Evolutionary conservation across 768 basidiomycete species (phyloP), one percentile per base, ranked within the genome.

Genomic region (Boletellus ananiceps): DNA sequence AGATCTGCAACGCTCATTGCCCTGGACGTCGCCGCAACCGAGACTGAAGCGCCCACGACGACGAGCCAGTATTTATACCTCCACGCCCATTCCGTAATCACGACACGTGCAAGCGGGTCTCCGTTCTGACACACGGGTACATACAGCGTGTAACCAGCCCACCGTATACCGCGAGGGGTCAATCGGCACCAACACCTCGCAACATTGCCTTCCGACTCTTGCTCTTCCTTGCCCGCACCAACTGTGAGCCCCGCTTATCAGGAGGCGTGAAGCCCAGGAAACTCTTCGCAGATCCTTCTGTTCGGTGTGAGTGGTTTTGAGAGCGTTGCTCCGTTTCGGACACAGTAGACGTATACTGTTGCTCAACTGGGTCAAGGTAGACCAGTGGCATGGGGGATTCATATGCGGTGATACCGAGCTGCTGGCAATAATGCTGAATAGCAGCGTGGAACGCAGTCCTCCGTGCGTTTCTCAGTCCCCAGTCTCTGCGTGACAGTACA

Each of bases 361-460:
- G 50, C 7, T 46, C 50, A 16, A 62, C 61, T 16, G 54, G 48
- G 39, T 71, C 61, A 34, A 66, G 67, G 58, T 73, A 81, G 36
- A 76, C 71, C 55, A 91, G 59, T 11, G 88, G 87, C 44, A 83
- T 68, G 14, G 82, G 72, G 2, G 86, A 75, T 57, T 80, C 75
- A 66, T 72, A 73, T 54, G 78, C 81, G 18, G 70, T 70, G 57
- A 90, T 88, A 31, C 79, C 83, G 8, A 89, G 77, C 60, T 86
- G 79, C 46, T 74, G 78, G 59, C 79, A 85, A 64, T 83, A 89
- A 57, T 82, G 77, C 57, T 87, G 80, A 18, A 82, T 82, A 1
- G 88, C 88, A 8, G 85, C 85, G 60, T 88, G 80, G 72, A 91
- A 91, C 3, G 87, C 84, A 1, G 88, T 90, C 61, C 78, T 81